Conservation (phyloP, 108 stramenopile species). For the Phaeodactylum tricornutum region DNA sequence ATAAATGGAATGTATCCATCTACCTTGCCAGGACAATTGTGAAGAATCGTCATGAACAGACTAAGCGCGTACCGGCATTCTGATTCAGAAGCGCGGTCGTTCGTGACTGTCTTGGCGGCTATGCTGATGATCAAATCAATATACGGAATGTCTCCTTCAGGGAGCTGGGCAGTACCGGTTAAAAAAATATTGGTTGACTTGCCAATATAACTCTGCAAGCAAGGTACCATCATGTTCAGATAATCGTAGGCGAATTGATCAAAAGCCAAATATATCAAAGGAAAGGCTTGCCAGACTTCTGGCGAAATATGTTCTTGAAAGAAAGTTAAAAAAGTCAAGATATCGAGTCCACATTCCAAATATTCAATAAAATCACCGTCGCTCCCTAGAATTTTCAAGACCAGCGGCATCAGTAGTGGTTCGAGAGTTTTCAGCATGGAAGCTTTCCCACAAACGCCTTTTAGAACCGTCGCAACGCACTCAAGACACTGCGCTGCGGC, state of each 20-base stretch:
- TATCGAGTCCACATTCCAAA: conserved; percentile 88
- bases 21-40: conserved; percentile 80
- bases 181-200: conserved; percentile 77
- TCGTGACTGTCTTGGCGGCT: conserved; percentile 75
- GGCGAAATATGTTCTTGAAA: conserved; percentile 76
- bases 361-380: conserved; percentile 92
- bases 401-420: conserved; percentile 80
- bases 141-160: conserved; percentile 53
- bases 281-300: conserved; percentile 89
- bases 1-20: conserved; percentile 74
- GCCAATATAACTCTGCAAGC: conserved; percentile 88
- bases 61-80: conserved; percentile 81
- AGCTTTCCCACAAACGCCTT: conserved; percentile 69
- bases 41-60: conserved; percentile 82
- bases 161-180: conserved; percentile 34
- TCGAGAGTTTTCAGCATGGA: conserved; percentile 77
- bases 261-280: conserved; percentile 83
- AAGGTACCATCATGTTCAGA: conserved; percentile 86
- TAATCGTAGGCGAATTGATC: conserved; percentile 95
- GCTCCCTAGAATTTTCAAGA: conserved; percentile 77
- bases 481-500: conserved; percentile 94
- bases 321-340: conserved; percentile 90
- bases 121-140: conserved; percentile 84
- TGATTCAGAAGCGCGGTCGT: conserved; percentile 71
- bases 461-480: conserved; percentile 90